A percentile compares a stretch with the other conserved stretches of the same genome.
Evolutionary conservation across 805 yeast genomes (phyloP).

Genomic region (Suhomyces sp.): DNA sequence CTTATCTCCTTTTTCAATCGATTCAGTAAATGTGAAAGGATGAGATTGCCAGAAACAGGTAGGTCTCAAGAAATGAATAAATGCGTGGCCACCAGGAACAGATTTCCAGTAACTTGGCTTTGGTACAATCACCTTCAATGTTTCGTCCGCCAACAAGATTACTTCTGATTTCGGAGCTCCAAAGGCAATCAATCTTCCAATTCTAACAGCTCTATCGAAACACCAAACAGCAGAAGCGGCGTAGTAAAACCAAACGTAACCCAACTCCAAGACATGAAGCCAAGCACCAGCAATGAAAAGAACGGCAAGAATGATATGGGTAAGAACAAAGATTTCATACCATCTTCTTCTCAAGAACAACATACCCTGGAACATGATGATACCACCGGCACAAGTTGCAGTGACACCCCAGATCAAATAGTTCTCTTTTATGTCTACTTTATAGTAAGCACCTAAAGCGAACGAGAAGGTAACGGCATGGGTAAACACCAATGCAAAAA

Average conservation of each 20-base stretch:
- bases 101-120: constrained; percentile 37
- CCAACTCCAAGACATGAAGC: constrained; percentile 42
- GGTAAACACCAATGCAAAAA: constrained; percentile 16
- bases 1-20: constrained; percentile 13
- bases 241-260: constrained; percentile 27
- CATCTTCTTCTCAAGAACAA: constrained; percentile 44
- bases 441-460: constrained; percentile 12
- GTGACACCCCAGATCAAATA: constrained; percentile 29
- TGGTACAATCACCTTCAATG: constrained; percentile 35
- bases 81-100: constrained; percentile 42
- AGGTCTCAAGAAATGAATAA: constrained; percentile 34
- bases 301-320: constrained; percentile 57
- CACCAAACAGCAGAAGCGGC: constrained; percentile 37
- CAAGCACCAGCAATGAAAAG: constrained; percentile 47
- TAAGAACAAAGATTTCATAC: constrained; percentile 53
- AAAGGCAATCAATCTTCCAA: constrained; percentile 27
- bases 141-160: constrained; percentile 32
- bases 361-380: constrained; percentile 46
- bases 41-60: constrained; percentile 43
- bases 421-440: constrained; percentile 13
- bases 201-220: constrained; percentile 32
- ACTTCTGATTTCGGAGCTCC: constrained; percentile 36
- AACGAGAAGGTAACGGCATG: constrained; percentile 19
- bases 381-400: constrained; percentile 34
- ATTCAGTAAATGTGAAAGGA: constrained; percentile 37